Percentiles rank a stretch among this genome's conserved stretches.
Conservation (phyloP, 805 yeast genomes). For the Saccharomycopsis sp. region DNA sequence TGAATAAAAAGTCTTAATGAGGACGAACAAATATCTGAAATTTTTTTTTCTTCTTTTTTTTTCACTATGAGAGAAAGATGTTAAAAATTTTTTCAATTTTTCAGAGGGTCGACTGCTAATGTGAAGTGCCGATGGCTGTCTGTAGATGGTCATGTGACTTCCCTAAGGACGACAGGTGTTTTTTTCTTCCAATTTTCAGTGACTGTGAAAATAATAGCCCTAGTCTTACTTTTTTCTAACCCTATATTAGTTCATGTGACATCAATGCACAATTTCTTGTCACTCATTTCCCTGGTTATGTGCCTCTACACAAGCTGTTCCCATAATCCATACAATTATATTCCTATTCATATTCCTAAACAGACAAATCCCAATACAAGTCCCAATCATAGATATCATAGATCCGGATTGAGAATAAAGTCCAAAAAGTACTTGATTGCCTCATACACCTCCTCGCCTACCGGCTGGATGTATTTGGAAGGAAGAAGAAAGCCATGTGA, state of each 20-base stretch:
- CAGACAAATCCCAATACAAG: background rate
- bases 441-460: constrained; percentile 66
- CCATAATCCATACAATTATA: too few species aligned
- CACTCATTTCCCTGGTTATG: too few species aligned
- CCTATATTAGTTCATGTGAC: too few species aligned
- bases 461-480: constrained; percentile 60
- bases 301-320: too few species aligned
- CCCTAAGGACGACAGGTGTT: too few species aligned
- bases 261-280: background rate
- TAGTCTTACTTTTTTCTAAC: too few species aligned
- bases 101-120: background rate
- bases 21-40: background rate
- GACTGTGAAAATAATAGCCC: too few species aligned
- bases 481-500: constrained; percentile 80
- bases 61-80: background rate
- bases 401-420: constrained; percentile 40
- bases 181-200: too few species aligned
- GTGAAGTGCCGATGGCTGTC: background rate
- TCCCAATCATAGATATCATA: constrained; percentile 19
- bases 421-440: constrained; percentile 62
- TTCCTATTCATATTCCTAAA: too few species aligned
- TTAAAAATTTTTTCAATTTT: background rate
- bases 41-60: background rate
- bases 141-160: too few species aligned
- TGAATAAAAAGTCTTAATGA: background rate